phyloP scores from a whole-genome alignment of 345 rosid species.

The Theobroma cacao region DNA sequence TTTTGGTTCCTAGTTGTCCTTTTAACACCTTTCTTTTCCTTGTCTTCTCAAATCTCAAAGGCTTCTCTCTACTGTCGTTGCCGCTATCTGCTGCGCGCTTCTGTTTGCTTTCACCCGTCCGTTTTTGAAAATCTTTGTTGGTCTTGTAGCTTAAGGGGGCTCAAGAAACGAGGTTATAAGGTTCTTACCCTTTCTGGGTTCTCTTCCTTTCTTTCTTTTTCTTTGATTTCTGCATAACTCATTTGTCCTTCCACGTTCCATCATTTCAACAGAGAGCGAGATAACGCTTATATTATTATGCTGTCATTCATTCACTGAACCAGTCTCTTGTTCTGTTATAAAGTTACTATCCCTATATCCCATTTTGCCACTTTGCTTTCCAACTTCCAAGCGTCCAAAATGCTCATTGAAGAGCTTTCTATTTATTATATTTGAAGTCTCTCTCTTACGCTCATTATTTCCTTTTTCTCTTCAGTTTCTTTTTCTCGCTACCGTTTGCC shows the following conservation, averaged over 20 bases:
- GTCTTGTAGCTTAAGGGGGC: conserved; percentile 23
- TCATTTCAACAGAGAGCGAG: conserved; percentile 31
- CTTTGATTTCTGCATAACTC: conserved; percentile 19
- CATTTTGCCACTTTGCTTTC: background rate
- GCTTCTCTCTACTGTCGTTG: background rate
- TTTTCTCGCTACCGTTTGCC: background rate
- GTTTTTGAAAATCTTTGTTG: conserved; percentile 9
- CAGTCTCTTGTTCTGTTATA: conserved; percentile 11
- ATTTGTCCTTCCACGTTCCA: conserved; percentile 42
- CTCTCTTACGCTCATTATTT: background rate
- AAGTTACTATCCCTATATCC: background rate
- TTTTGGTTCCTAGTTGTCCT: conserved; percentile 23
- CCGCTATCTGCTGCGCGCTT: background rate
- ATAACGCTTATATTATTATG: background rate
- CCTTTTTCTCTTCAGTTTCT: too few species aligned
- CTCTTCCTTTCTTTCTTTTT: conserved; percentile 11
- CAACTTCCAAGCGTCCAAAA: background rate
- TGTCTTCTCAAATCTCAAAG: background rate
- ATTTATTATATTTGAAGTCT: background rate
- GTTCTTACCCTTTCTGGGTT: conserved; percentile 16
- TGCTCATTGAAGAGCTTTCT: background rate
- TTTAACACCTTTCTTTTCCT: background rate
- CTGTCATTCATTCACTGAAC: conserved; percentile 33
- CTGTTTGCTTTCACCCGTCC: conserved; percentile 6
- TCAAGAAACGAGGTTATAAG: conserved; percentile 28